These are phyloP conservation scores for Ceratocystis diversiconidia DNA, from an alignment of 2,329 filamentous ascomycete species.

Conservation along the genomic window DNA sequence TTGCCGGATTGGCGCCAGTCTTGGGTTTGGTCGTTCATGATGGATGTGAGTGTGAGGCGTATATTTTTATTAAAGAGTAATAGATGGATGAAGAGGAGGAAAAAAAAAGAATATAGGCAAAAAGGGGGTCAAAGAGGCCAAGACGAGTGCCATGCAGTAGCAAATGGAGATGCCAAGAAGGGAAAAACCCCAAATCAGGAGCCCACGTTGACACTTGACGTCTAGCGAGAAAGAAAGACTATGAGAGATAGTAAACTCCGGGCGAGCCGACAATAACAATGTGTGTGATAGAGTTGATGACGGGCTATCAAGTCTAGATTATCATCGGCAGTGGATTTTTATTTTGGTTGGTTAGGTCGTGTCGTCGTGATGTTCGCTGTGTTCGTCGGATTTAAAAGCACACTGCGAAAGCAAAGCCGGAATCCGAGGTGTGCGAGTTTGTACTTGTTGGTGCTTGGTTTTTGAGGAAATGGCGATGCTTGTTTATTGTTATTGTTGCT, in stretches of 20 bases:
- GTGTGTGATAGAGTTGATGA: background rate
- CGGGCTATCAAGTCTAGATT: background rate
- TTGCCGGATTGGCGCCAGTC: slow-evolving; percentile 14
- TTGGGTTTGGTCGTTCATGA: slow-evolving; percentile 13
- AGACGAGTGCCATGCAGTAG: slow-evolving; percentile 13
- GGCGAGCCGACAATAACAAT: background rate
- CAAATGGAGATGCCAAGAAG: background rate
- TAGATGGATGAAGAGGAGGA: background rate
- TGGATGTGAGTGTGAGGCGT: slow-evolving; percentile 3
- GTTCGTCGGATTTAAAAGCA: too few species aligned
- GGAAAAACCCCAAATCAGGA: background rate
- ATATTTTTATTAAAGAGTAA: slow-evolving; percentile 10
- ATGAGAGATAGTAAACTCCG: background rate
- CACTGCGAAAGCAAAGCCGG: too few species aligned
- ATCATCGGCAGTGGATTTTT: background rate
- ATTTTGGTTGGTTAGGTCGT: background rate
- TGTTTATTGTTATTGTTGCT: background rate
- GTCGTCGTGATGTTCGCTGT: background rate
- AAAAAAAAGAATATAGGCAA: background rate
- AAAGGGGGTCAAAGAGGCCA: slow-evolving; percentile 18
- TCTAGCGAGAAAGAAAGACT: background rate
- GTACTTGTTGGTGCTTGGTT: too few species aligned
- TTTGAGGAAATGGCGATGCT: background rate
- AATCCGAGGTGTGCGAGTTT: too few species aligned
- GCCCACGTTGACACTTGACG: background rate